These are phyloP conservation scores for Saccharomyces eubayanus DNA, from an alignment of 805 yeast genomes.

Conservation along the genomic window DNA sequence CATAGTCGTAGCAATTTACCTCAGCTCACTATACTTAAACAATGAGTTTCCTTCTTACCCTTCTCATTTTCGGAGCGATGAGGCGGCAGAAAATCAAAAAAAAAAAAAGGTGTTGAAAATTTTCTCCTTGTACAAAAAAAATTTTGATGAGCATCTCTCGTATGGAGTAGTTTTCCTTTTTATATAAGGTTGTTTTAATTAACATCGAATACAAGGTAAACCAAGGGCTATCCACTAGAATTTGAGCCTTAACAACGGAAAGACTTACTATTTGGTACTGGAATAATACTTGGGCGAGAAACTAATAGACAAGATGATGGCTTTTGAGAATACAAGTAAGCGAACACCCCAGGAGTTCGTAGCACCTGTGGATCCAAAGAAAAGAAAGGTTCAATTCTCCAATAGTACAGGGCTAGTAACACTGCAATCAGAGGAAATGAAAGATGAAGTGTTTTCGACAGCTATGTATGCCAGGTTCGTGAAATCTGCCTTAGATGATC, in stretches of 20 bases:
- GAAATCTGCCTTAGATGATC: slow-evolving; percentile 58
- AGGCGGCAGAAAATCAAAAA: not conserved
- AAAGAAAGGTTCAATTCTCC: slow-evolving; percentile 28
- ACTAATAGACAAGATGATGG: slow-evolving; percentile 20
- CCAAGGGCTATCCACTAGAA: not conserved
- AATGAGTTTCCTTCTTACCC: not conserved
- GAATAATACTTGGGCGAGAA: not conserved
- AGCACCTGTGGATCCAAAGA: slow-evolving; percentile 18
- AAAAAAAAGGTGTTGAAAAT: not conserved
- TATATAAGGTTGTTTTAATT: not conserved
- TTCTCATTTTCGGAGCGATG: not conserved
- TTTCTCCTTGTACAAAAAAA: not conserved
- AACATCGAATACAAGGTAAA: not conserved
- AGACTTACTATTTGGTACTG: not conserved
- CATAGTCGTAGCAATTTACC: not conserved
- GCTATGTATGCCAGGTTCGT: slow-evolving; percentile 40
- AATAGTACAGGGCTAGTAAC: slow-evolving; percentile 14
- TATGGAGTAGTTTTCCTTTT: not conserved
- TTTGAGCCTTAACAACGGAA: not conserved
- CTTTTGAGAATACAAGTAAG: slow-evolving; percentile 24
- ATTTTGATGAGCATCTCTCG: not conserved
- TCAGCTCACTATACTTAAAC: not conserved
- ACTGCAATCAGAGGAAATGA: slow-evolving; percentile 8
- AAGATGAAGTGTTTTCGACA: slow-evolving; percentile 25
- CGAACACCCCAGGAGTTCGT: slow-evolving; percentile 13